Conservation (phyloP, 2,329 filamentous ascomycete genomes). For the Fusarium neocosmosporiellum region DNA sequence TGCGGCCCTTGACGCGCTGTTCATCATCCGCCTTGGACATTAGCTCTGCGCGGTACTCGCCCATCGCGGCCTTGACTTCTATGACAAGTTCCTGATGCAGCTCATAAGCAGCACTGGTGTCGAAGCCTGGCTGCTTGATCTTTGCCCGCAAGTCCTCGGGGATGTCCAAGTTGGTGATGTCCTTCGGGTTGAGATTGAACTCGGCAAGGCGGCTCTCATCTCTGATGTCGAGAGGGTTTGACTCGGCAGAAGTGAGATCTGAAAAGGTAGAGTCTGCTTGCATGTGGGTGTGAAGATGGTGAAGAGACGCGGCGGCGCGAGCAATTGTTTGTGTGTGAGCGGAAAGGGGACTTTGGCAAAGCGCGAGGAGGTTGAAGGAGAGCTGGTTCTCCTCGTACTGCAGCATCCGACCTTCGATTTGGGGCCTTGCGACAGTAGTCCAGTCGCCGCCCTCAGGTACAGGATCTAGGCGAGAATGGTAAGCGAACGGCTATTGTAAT, state of each 20-base stretch:
- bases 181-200: constrained; percentile 43
- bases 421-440: constrained; percentile 71
- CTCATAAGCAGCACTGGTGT: constrained; percentile 44
- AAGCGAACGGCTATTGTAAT: not conserved
- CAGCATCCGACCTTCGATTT: constrained; percentile 75
- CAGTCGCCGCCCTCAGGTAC: constrained; percentile 61
- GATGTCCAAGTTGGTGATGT: constrained; percentile 39
- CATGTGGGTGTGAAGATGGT: constrained; percentile 51
- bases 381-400: constrained; percentile 73
- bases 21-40: constrained; percentile 59
- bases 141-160: constrained; percentile 26
- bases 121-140: constrained; percentile 17
- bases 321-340: constrained; percentile 61
- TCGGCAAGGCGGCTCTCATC: constrained; percentile 43
- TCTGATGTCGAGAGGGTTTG: constrained; percentile 36
- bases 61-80: constrained; percentile 56
- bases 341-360: constrained; percentile 74
- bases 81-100: constrained; percentile 53
- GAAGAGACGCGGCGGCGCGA: constrained; percentile 53
- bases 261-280: constrained; percentile 31
- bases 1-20: constrained; percentile 63
- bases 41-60: constrained; percentile 62
- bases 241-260: constrained; percentile 36
- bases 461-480: constrained; percentile 16
- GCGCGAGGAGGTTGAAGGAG: constrained; percentile 81